These are phyloP conservation scores for Cylindrodendrum hubeiense DNA, from an alignment of 2,329 filamentous ascomycete species.

Conservation along the genomic window DNA sequence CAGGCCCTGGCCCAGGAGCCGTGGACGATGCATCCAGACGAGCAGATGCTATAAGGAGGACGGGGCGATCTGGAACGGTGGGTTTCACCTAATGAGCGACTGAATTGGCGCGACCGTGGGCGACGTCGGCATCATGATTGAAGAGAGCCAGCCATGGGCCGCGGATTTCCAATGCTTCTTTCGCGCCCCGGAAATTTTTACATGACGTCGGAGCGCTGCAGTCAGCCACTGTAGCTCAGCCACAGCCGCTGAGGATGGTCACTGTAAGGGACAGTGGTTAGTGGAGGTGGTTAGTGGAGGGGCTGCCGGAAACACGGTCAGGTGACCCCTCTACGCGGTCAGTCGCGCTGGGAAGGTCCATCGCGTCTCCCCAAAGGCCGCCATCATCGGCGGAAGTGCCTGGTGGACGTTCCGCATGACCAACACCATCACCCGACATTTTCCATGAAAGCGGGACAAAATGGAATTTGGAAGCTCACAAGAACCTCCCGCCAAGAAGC, in stretches of 20 bases:
- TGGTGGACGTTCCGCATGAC: slow-evolving; percentile 12
- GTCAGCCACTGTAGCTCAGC: slow-evolving; percentile 20
- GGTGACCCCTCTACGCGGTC: slow-evolving; percentile 54
- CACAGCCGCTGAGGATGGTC: slow-evolving; percentile 9
- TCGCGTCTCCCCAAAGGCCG: slow-evolving; percentile 53
- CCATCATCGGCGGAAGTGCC: slow-evolving; percentile 10
- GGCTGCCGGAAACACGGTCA: slow-evolving; percentile 49
- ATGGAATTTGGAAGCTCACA: slow-evolving; percentile 56
- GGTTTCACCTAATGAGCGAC: slow-evolving; percentile 9
- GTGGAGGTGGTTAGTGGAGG: slow-evolving; percentile 12
- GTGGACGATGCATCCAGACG: slow-evolving; percentile 55
- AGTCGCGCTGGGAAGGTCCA: slow-evolving; percentile 46
- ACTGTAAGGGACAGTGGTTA: neutral
- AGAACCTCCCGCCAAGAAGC: slow-evolving; percentile 61
- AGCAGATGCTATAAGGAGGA: neutral
- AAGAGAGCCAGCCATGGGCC: slow-evolving; percentile 38
- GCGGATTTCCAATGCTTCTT: slow-evolving; percentile 41
- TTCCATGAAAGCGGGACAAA: slow-evolving; percentile 29
- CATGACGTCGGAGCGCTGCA: slow-evolving; percentile 43
- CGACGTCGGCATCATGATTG: slow-evolving; percentile 29
- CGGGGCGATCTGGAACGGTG: neutral
- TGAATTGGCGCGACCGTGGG: slow-evolving; percentile 26
- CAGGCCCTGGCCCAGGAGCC: slow-evolving; percentile 53
- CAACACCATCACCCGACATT: slow-evolving; percentile 11
- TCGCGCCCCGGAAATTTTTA: slow-evolving; percentile 35